These are phyloP conservation scores for Phytophthora foliorum DNA, from an alignment of 352 stramenopile genomes.

Conservation along the genomic window DNA sequence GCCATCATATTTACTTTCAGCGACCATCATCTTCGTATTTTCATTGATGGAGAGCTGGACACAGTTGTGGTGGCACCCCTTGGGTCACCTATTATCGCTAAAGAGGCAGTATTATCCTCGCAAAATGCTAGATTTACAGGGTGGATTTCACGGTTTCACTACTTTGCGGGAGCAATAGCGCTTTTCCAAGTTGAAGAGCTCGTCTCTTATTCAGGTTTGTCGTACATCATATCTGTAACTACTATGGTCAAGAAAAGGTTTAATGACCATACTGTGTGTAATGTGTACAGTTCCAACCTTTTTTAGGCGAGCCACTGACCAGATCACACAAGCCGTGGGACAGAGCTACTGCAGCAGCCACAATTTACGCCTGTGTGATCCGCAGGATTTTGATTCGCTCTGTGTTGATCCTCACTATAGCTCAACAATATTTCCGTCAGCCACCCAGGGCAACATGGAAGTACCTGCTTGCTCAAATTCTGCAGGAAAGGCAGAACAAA, in stretches of 20 bases:
- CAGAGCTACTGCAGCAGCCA: slow-evolving; percentile 33
- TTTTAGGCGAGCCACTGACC: slow-evolving; percentile 1
- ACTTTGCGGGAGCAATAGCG: slow-evolving; percentile 48
- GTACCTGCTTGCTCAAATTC: slow-evolving; percentile 17
- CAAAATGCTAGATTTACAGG: slow-evolving; percentile 36
- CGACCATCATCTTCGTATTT: slow-evolving; percentile 20
- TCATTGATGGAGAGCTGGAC: slow-evolving; percentile 29
- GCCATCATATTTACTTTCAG: slow-evolving; percentile 26
- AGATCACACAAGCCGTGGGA: slow-evolving; percentile 13
- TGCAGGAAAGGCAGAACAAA: slow-evolving; percentile 29
- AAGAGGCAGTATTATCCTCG: slow-evolving; percentile 37
- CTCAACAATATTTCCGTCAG: slow-evolving; percentile 25
- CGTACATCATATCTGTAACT: not conserved
- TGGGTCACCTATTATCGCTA: slow-evolving; percentile 12
- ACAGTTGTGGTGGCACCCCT: not conserved
- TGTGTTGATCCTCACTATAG: slow-evolving; percentile 30
- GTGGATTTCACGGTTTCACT: slow-evolving; percentile 62
- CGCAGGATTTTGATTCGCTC: slow-evolving; percentile 49
- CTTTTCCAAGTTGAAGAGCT: slow-evolving; percentile 47
- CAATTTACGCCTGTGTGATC: slow-evolving; percentile 49
- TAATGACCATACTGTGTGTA: not conserved
- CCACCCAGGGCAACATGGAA: slow-evolving; percentile 19
- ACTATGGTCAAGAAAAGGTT: too few relatives aligned
- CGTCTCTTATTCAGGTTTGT: slow-evolving; percentile 52
- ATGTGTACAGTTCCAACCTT: slow-evolving; percentile 29